These are phyloP conservation scores for Thozetella sp. DNA, from an alignment of 495 filamentous ascomycete genomes.

Conservation along the genomic window DNA sequence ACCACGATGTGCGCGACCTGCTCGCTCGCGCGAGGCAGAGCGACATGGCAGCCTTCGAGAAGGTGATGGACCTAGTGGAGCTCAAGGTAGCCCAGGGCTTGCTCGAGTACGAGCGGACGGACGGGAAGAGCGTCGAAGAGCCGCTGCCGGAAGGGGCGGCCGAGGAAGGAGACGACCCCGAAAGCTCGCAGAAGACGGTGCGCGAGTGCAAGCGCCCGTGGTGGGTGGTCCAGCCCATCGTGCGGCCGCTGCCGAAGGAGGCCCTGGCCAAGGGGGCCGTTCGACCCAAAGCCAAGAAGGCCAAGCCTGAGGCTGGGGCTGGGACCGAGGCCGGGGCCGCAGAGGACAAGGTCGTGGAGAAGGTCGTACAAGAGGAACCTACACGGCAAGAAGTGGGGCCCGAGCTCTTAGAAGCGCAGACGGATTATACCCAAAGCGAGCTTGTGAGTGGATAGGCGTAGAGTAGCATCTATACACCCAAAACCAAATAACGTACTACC, in stretches of 20 bases:
- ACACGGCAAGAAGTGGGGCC: slow-evolving; percentile 9
- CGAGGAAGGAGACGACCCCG: slow-evolving; percentile 25
- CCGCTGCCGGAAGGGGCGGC: slow-evolving; percentile 11
- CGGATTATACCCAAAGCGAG: slow-evolving; percentile 21
- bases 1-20: slow-evolving; percentile 80
- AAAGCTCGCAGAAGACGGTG: slow-evolving; percentile 69
- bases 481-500: too few species aligned
- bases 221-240: slow-evolving; percentile 92
- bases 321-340: slow-evolving; percentile 13
- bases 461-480: not conserved
- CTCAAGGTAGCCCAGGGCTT: slow-evolving; percentile 71
- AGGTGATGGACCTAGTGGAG: slow-evolving; percentile 61
- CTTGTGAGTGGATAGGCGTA: slow-evolving; percentile 23
- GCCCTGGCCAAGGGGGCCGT: slow-evolving; percentile 81
- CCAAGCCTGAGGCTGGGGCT: slow-evolving; percentile 15
- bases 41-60: slow-evolving; percentile 72
- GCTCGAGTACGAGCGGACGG: slow-evolving; percentile 63
- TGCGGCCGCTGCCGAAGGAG: slow-evolving; percentile 86
- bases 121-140: slow-evolving; percentile 56
- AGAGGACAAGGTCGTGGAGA: slow-evolving; percentile 19
- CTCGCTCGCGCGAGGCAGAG: slow-evolving; percentile 67
- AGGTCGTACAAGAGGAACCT: slow-evolving; percentile 18
- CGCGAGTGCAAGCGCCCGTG: slow-evolving; percentile 75
- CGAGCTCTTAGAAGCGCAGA: slow-evolving; percentile 7
- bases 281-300: slow-evolving; percentile 39